Percentiles rank a stretch among this genome's conserved stretches.
These are phyloP conservation scores for Cicer judaicum DNA, from an alignment of 306 rosid species.

Conservation along the genomic window DNA sequence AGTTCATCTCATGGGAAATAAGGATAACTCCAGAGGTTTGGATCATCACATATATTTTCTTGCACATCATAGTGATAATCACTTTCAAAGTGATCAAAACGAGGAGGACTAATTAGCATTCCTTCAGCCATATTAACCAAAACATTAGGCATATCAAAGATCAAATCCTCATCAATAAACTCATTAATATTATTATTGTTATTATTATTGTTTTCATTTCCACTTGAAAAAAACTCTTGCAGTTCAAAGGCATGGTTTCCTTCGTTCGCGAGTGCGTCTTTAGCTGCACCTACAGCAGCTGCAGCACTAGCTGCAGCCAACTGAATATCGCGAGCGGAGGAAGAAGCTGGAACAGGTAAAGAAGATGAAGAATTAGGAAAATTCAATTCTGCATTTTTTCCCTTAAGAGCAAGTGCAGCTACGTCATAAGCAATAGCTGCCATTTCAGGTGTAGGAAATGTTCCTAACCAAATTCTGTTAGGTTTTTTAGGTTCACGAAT, in stretches of 20 bases:
- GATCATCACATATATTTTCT: slow-evolving; percentile 36
- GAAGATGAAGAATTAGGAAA: slow-evolving; percentile 87
- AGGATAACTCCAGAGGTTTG: slow-evolving; percentile 60
- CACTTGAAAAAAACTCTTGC: neutral
- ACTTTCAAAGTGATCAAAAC: slow-evolving; percentile 47
- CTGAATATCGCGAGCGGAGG: slow-evolving; percentile 80
- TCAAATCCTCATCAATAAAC: slow-evolving; percentile 84
- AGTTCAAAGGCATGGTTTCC: neutral
- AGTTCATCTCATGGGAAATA: slow-evolving; percentile 9
- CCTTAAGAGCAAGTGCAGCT: slow-evolving; percentile 91
- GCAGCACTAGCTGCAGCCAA: slow-evolving; percentile 84
- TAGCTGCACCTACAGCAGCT: slow-evolving; percentile 64
- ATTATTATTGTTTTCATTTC: neutral
- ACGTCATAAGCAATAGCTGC: slow-evolving; percentile 96
- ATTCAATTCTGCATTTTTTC: slow-evolving; percentile 71
- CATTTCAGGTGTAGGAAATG: slow-evolving; percentile 88
- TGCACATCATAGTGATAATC: neutral
- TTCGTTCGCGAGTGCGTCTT: slow-evolving; percentile 34
- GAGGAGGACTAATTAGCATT: slow-evolving; percentile 96
- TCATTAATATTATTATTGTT: slow-evolving; percentile 16
- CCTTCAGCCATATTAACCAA: slow-evolving; percentile 84
- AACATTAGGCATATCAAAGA: slow-evolving; percentile 90
- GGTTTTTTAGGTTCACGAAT: slow-evolving; percentile 58
- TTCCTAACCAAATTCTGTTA: slow-evolving; percentile 84
- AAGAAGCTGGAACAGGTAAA: slow-evolving; percentile 81